Base-by-base conservation (phyloP, 2,329 filamentous ascomycete species). In the Diaporthe ilicicola region DNA sequence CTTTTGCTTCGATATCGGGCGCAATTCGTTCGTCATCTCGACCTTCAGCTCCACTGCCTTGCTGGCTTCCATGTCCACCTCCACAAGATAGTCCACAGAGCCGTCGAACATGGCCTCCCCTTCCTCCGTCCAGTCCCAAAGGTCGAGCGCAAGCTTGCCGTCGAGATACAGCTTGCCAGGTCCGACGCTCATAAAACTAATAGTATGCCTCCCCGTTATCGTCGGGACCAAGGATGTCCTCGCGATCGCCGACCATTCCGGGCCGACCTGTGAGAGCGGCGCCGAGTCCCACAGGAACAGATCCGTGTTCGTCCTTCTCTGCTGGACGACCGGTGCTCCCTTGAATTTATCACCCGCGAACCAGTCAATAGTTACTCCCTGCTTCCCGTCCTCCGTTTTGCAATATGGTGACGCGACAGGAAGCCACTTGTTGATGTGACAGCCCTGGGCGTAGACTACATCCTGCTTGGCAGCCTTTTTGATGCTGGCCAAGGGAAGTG, bases 71-170 rank as follows among this genome's bases (percentile, higher is more conserved):
- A 92, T 88, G 22, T 87, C 82, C 10, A 90, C 83, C 0, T 90
- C 85, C 65, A 90, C 87, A 34, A 91, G 83, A 67, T 90, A 88
- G 75, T 92, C 91, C 68, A 90, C 81, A 0, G 90, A 92, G 17
- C 89, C 90, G 48, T 91, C 90, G 75, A 92, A 92, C 90, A 92
- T 92, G 34, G 90, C 90, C 78, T 92, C 90, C 27, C 90, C 90
- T 74, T 91, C 87, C 73, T 92, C 89, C 0, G 87, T 90, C 90
- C 90, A 92, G 74, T 92, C 83, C 90, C 90, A 92, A 3, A 91
- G 85, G 74, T 92, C 89, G 53, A 92, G 85, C 22, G 87, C 85
- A 17, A 91, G 76, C 74, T 87, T 82, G 6, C 87, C 89, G 69
- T 92, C 82, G 61, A 92, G 80, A 73, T 87, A 90, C 56, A 93